Evolutionary conservation across 139 green algal species (phyloP).

Genomic region (Chlorella sp.): DNA sequence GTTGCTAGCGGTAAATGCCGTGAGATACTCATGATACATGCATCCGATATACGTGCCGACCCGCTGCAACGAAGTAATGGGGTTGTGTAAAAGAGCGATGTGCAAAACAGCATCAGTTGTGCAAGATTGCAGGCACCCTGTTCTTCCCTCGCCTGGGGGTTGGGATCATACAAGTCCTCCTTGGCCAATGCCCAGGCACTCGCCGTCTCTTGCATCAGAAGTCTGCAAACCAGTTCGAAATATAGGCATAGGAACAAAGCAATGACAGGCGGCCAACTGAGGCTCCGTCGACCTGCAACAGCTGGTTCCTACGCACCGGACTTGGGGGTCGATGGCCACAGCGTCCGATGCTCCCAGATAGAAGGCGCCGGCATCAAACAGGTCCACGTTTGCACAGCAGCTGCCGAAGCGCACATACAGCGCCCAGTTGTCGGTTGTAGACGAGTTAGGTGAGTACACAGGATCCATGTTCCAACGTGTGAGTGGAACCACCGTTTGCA

Average conservation of each 20-base stretch:
- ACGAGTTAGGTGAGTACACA: too few relatives aligned
- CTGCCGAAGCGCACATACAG: constrained; percentile 42
- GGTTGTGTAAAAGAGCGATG: neutral
- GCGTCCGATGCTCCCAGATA: constrained; percentile 42
- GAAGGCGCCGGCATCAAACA: constrained; percentile 41
- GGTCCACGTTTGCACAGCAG: constrained; percentile 33
- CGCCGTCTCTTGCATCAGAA: constrained; percentile 58
- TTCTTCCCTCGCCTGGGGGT: too few relatives aligned
- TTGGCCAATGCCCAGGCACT: too few relatives aligned
- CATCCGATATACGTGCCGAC: constrained; percentile 38
- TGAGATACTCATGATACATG: constrained; percentile 58
- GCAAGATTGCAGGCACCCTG: too few relatives aligned
- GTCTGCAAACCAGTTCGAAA: too few relatives aligned
- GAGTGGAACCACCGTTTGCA: constrained; percentile 17
- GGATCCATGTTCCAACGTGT: constrained; percentile 51
- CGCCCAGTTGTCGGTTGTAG: too few relatives aligned
- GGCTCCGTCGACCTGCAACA: too few relatives aligned
- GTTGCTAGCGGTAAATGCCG: neutral
- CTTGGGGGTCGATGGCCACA: constrained; percentile 66
- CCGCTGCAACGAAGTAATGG: too few relatives aligned
- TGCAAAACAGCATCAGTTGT: constrained; percentile 28
- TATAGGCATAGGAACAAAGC: too few relatives aligned
- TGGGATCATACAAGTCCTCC: too few relatives aligned
- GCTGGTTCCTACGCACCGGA: too few relatives aligned
- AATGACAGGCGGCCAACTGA: too few relatives aligned